These are phyloP conservation scores for Phoenix dactylifera DNA, from an alignment of 176 grass and related monocot species.

Conservation along the genomic window DNA sequence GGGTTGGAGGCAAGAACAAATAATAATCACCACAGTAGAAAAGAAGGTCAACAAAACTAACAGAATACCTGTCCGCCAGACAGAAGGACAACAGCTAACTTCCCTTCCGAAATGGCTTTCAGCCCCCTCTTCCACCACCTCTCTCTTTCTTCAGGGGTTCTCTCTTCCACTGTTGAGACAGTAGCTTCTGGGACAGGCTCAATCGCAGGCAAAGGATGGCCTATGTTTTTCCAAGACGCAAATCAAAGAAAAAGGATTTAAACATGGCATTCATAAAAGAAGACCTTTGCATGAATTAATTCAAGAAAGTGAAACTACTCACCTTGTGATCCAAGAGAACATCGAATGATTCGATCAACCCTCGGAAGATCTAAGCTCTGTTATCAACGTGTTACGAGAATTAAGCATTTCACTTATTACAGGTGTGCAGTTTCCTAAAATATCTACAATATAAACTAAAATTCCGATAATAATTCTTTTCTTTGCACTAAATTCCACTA, in stretches of 20 bases:
- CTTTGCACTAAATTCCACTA: too few species aligned
- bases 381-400: neutral
- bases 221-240: conserved; percentile 22
- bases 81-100: conserved; percentile 83
- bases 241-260: neutral
- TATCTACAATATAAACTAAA: too few species aligned
- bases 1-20: too few species aligned
- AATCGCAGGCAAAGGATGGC: conserved; percentile 28
- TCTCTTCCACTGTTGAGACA: conserved; percentile 72
- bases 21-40: neutral
- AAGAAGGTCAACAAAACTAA: neutral
- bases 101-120: conserved; percentile 92
- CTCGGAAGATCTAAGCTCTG: conserved; percentile 93
- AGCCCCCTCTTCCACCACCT: conserved; percentile 95
- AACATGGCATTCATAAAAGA: neutral
- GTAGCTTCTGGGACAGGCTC: conserved; percentile 82
- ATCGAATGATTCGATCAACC: conserved; percentile 84
- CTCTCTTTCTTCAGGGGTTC: conserved; percentile 60
- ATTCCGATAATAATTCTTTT: too few species aligned
- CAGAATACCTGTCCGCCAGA: conserved; percentile 77
- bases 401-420: too few species aligned
- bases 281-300: too few species aligned
- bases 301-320: neutral
- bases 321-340: conserved; percentile 86
- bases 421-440: too few species aligned